Base-by-base conservation (phyloP, 2,329 filamentous ascomycete species). In the Calonectria pseudoreteaudii region DNA sequence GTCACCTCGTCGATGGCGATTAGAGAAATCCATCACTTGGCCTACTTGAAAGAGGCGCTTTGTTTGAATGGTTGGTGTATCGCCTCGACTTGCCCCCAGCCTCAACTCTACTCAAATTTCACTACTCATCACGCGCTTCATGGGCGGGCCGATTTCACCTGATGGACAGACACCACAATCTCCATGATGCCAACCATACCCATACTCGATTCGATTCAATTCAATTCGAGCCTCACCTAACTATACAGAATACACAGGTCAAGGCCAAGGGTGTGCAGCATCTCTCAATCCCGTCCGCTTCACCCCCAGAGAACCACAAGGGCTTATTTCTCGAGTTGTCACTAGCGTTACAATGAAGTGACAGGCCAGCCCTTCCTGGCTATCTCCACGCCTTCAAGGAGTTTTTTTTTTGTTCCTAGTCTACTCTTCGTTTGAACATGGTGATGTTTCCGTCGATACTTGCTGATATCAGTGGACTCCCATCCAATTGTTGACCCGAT, bases 131-230 rank as follows among this genome's bases (percentile, higher is more conserved):
- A 74, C 69, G 52, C 70, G 69, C 70, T 47, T 41, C 52, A 71
- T 47, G 31, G 70, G 74, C 77, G 69, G 71, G 75, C 68, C 74
- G 74, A 74, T 50, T 73, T 70, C 64, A 49, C 71, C 66, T 49
- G 49, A n/a, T 30, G 34, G 56, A 62, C 41, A 62, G 56, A 38
- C 56, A 60, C 38, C 31, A 41, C 23, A 62, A 62, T 44, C 47
- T 52, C 34, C 30, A 44, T 58, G 26, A 28, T 31, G 38, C 23
- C 60, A 65, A 62, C 56, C 23, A 36, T 56, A 34, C 30, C 56
- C 56, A n/a, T 38, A 60, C 38, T 36, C n/a, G n/a, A n/a, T 31
- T 31, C 56, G 66, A 69, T 44, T 74, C 47, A 49, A 62, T 41
- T 20, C 56, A 68, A 66, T 36, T 71, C 41, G 49, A 76, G 31